Percentiles rank a stretch among this genome's conserved stretches.
Conservation (phyloP, 169 alveolate genomes). For the Plasmodium vivax region DNA sequence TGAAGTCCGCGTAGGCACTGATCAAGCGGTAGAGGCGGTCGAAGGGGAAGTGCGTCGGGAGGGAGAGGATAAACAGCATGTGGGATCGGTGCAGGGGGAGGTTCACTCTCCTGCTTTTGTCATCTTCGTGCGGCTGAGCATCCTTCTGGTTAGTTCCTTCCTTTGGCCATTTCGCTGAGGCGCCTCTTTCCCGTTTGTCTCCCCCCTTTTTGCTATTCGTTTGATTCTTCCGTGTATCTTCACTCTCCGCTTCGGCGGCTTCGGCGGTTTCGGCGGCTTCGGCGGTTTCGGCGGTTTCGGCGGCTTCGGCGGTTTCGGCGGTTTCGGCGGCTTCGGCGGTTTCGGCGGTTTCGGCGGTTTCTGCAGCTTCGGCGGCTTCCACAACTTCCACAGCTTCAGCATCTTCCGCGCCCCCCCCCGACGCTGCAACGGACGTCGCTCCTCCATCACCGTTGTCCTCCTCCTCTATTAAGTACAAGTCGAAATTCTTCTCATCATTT, state of each 20-base stretch:
- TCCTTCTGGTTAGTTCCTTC: background rate
- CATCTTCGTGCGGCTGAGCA: background rate
- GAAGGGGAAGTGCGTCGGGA: constrained; percentile 21
- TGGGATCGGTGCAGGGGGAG: constrained; percentile 62
- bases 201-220: background rate
- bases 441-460: background rate
- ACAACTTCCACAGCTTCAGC: background rate
- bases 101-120: background rate
- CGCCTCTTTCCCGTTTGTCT: background rate
- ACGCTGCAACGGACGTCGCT: background rate
- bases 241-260: background rate
- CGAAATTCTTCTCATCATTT: constrained; percentile 20
- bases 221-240: background rate
- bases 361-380: background rate
- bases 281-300: background rate
- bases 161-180: background rate
- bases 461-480: constrained; percentile 54
- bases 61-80: constrained; percentile 34
- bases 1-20: constrained; percentile 15
- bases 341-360: no score
- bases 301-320: background rate
- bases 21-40: constrained; percentile 38
- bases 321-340: background rate
- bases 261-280: background rate
- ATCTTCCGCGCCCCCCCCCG: background rate